Base-by-base conservation (phyloP, 805 yeast species). In the Sugiyamaella lignohabitans region DNA sequence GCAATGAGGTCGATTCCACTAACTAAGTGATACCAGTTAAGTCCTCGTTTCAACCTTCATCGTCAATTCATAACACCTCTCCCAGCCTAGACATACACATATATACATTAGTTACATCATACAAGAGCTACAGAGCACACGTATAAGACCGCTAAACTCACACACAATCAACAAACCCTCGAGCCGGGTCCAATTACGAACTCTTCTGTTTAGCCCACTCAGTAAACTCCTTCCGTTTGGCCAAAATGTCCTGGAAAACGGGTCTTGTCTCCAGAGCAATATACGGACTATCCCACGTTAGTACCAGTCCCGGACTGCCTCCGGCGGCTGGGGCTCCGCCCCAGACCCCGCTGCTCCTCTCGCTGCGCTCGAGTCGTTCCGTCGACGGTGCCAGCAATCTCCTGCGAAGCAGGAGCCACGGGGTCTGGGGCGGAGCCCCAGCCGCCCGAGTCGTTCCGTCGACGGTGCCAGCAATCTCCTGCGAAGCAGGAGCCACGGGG, bases 191-290 rank as follows among this genome's bases (percentile, higher is more conserved):
- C 29, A 6, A 34, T 11, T 16, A 35, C 8, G 11, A 16, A 10
- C 16, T 38, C 14, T 27, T 27, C 32, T 27, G 11, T 14, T 27
- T 27, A 8, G 32, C 46, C 65, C 66, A 63, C 5, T 51, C 51
- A 6, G 50, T 49, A 56, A 67, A 78, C 49, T 73, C 74, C 38
- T 59, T 50, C 52, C 87, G 67, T 59, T 71, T 73, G 11, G 59
- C 51, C 1, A 50, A 51, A 5, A 80, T 63, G 55, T 81, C 78
- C 38, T 80, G 64, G 54, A 77, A 82, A 4, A 68, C 72, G 2
- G 76, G 67, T 46, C 82, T 65, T 22, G 74, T 69, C 44, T 78
- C 78, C 37, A 78, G 62, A 10, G 63, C 59, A 41, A 72, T 76
- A 54, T 65, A 78, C 17, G 74, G 75, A 30, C 54, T 53, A 38